Evolutionary conservation across 441 rosid species (phyloP).

Genomic region (Mallotus japonicus): DNA sequence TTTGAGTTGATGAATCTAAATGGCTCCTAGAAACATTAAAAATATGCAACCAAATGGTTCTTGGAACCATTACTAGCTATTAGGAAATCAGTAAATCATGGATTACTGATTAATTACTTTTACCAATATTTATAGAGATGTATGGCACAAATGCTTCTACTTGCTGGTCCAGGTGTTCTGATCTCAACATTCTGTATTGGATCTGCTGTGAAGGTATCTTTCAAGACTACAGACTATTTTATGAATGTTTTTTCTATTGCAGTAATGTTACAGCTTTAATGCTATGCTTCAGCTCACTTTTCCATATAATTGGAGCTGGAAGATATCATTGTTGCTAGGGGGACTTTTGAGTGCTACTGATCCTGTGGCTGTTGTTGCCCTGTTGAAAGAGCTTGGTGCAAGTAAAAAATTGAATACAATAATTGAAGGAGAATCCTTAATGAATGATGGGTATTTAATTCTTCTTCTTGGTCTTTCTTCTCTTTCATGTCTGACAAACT

Average conservation of each 20-base stretch:
- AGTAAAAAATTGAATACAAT: conserved; percentile 88
- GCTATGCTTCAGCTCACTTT: conserved; percentile 59
- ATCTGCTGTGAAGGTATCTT: conserved; percentile 67
- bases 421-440: conserved; percentile 94
- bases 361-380: conserved; percentile 96
- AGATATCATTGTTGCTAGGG: conserved; percentile 82
- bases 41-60: too few relatives aligned
- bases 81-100: too few relatives aligned
- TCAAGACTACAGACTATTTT: not conserved
- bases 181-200: conserved; percentile 85
- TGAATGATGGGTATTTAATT: conserved; percentile 85
- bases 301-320: conserved; percentile 93
- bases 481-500: conserved; percentile 9
- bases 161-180: conserved; percentile 95
- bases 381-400: conserved; percentile 89
- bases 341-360: conserved; percentile 94
- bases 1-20: too few relatives aligned
- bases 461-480: conserved; percentile 17
- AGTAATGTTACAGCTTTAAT: conserved; percentile 13
- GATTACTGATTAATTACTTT: not conserved
- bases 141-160: conserved; percentile 77
- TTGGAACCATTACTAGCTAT: not conserved
- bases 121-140: conserved; percentile 54
- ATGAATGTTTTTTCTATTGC: not conserved
- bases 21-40: not conserved